phyloP scores from a whole-genome alignment of 306 rosid species.

The Rubus parviflorus region DNA sequence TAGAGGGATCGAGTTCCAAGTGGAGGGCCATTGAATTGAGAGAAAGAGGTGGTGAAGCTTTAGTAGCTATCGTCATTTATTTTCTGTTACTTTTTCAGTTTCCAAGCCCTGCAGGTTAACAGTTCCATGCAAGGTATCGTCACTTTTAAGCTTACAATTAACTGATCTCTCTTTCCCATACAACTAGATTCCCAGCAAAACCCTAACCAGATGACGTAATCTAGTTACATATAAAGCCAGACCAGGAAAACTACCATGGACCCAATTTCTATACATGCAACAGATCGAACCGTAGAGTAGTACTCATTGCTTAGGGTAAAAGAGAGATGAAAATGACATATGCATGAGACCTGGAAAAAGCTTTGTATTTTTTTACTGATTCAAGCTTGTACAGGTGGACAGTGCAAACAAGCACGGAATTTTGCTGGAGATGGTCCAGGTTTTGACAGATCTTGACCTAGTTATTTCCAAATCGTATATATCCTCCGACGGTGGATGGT shows the following conservation, averaged over 20 bases:
- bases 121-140: background rate
- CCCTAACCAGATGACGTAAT: conserved; percentile 34
- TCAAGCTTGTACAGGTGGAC: conserved; percentile 59
- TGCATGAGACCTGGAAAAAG: background rate
- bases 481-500: conserved; percentile 97
- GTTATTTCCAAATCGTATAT: conserved; percentile 88
- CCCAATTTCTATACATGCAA: background rate
- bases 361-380: background rate
- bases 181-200: background rate
- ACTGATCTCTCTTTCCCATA: background rate
- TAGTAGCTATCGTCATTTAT: background rate
- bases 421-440: conserved; percentile 93
- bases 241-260: background rate
- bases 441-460: conserved; percentile 89
- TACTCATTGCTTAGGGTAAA: background rate
- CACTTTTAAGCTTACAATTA: background rate
- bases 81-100: background rate
- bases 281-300: background rate
- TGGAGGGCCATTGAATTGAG: conserved; percentile 10
- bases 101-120: background rate
- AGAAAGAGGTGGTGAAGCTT: conserved; percentile 1
- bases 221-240: background rate
- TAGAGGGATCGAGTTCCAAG: background rate
- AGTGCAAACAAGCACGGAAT: conserved; percentile 95
- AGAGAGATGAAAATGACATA: conserved; percentile 11